Evolutionary conservation across 306 rosid species (phyloP).

Genomic region (Castanea mollissima): DNA sequence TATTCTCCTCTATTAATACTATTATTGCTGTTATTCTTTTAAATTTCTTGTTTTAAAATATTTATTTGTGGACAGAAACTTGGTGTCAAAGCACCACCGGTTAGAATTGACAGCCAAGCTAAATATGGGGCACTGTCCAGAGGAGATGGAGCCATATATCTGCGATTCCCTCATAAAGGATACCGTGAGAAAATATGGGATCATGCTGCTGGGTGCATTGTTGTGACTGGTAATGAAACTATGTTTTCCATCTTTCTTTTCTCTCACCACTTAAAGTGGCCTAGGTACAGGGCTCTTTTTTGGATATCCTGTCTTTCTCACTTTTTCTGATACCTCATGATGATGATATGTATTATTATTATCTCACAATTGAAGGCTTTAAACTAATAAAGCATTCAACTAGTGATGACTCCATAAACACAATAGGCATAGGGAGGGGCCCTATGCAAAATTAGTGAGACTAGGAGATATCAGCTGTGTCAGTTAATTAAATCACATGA

Average conservation of each 20-base stretch:
- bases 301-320: not conserved
- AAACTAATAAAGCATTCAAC: too few relatives aligned
- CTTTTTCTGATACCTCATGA: not conserved
- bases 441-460: too few relatives aligned
- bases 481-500: too few relatives aligned
- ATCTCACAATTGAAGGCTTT: not conserved
- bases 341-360: not conserved
- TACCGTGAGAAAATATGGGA: conserved; percentile 98
- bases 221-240: conserved; percentile 63
- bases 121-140: conserved; percentile 93
- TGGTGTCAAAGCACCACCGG: conserved; percentile 90
- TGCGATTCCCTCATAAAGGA: conserved; percentile 86
- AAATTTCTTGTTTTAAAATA: conserved; percentile 4
- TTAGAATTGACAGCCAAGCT: conserved; percentile 97
- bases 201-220: conserved; percentile 95
- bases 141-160: conserved; percentile 95
- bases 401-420: too few relatives aligned
- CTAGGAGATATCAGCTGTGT: too few relatives aligned
- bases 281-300: not conserved
- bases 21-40: not conserved
- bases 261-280: not conserved
- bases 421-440: too few relatives aligned
- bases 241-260: not conserved
- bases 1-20: not conserved
- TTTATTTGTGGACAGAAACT: conserved; percentile 69